Base-by-base conservation (phyloP, 352 stramenopile species). In the Elongisporangium anandrum region DNA sequence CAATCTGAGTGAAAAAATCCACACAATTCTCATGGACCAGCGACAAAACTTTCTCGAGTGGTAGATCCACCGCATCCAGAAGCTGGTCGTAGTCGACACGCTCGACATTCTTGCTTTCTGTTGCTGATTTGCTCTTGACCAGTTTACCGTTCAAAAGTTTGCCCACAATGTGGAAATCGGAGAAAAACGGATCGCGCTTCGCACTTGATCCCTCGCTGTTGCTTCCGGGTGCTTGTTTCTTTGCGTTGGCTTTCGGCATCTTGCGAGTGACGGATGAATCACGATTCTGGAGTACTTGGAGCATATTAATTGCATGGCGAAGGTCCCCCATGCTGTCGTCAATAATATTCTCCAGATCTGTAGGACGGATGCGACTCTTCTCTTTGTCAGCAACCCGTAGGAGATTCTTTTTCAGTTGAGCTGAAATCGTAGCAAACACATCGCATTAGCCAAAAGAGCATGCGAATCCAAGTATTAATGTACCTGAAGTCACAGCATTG, bases 111-210 rank as follows among this genome's bases (percentile, higher is more conserved):
- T 22, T 62, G 16, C 55, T 62, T 23, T 62, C 24, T 1, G 61
- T 41, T 15, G 16, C 38, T 57, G 29, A 57, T 26, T 64, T 75
- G 34, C 66, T 77, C 56, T 70, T 65, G 20, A 67, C 26, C 52
- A 64, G 64, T 69, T 88, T 88, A n/a, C 69, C 78, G 49, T 95
- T 80, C 3, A 95, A 52, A 39, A 95, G 57, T 56, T 93, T 93
- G 5, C 84, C 86, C 26, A 94, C 63, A 12, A 94, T 61, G 50
- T 91, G 86, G 15, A 95, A 91, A 54, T 94, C 82, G 1, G 86
- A 94, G 4, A 81, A 65, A 70, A 95, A 95, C 19, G 70, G 57
- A 41, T 95, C 86, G n/a, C 85, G 80, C 21, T 65, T 68, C 1
- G 64, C 47, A 19, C 38, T 34, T 34, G 24, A 34, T 34, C 24